Evolutionary conservation across 169 alveolate genomes (phyloP), one percentile per base, ranked within the genome.

Genomic region (Cyclospora cayetanensis): DNA sequence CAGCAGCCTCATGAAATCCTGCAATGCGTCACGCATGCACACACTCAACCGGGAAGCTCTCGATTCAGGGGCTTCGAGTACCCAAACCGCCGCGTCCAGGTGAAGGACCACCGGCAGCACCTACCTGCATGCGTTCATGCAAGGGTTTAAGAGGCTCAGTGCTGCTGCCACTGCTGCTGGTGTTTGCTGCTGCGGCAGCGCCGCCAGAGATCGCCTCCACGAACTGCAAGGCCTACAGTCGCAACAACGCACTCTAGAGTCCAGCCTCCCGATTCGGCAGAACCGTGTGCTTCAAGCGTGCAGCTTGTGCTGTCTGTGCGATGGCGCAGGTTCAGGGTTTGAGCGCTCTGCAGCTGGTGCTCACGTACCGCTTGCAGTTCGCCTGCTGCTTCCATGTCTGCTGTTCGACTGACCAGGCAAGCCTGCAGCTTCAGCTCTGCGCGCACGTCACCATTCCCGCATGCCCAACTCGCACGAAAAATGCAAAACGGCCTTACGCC

Each of bases 241-340:
- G 72, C 25, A 22, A 1, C n/a, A n/a, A n/a, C n/a, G n/a, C n/a
- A n/a, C n/a, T n/a, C n/a, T n/a, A n/a, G n/a, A n/a, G n/a, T n/a
- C n/a, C n/a, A n/a, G n/a, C n/a, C n/a, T n/a, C n/a, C n/a, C n/a
- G n/a, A n/a, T n/a, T n/a, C n/a, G n/a, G n/a, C n/a, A n/a, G n/a
- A n/a, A n/a, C n/a, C n/a, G n/a, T n/a, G n/a, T n/a, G n/a, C n/a
- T n/a, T n/a, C n/a, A n/a, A n/a, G n/a, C n/a, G n/a, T n/a, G n/a
- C n/a, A n/a, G n/a, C n/a, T n/a, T n/a, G n/a, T n/a, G n/a, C n/a
- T n/a, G n/a, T n/a, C n/a, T n/a, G n/a, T n/a, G n/a, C n/a, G n/a
- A n/a, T n/a, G n/a, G n/a, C n/a, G n/a, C n/a, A 42, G 77, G 77
- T 65, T 65, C 31, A 65, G 77, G 77, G 77, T 65, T 65, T 65